Evolutionary conservation across 495 filamentous ascomycete genomes (phyloP), one percentile per base, ranked within the genome.

Genomic region (Xylaria longipes): DNA sequence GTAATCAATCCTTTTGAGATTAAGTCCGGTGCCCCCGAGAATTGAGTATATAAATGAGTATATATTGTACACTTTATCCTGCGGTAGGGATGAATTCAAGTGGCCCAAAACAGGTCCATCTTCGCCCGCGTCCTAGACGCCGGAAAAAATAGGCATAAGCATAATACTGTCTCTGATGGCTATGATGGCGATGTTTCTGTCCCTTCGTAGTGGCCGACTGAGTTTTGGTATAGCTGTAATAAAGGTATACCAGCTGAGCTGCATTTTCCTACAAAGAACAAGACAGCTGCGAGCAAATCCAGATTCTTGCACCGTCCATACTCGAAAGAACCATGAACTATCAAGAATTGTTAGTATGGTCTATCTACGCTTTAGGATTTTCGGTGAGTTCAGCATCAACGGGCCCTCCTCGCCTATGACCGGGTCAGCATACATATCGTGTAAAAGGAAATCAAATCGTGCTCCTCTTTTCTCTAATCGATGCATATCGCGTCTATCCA

Each of bases 401-500:
- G 4, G 17, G 27, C n/a, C 48, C 3, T 52, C 12, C 3, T 52
- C 12, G 11, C 48, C 48, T 25, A 11, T 25, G 48, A 25, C 48
- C 1, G n/a, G n/a, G 22, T 52, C 7, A 52, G 48, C n/a, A 52
- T 52, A 6, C 48, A 27, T 52, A 22, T 52, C 48, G 48, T n/a
- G 22, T 52, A 52, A 25, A 25, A 27, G 6, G n/a, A 52, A 52
- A 14, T 1, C n/a, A 52, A 22, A 22, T 27, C 7, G 48, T 52
- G 45, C 1, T 48, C 14, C 3, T 58, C 56, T 17, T 20, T n/a
- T 33, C 31, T 11, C 56, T 58, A 29, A 22, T 58, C 25, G 50
- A 56, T 56, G 50, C 50, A 56, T 25, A 56, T 56, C 22, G 50
- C 22, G 25, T 56, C 50, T 7, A 58, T 20, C 56, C 56, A 58